phyloP scores from a whole-genome alignment of 306 rosid species.

The Mucuna pruriens region DNA sequence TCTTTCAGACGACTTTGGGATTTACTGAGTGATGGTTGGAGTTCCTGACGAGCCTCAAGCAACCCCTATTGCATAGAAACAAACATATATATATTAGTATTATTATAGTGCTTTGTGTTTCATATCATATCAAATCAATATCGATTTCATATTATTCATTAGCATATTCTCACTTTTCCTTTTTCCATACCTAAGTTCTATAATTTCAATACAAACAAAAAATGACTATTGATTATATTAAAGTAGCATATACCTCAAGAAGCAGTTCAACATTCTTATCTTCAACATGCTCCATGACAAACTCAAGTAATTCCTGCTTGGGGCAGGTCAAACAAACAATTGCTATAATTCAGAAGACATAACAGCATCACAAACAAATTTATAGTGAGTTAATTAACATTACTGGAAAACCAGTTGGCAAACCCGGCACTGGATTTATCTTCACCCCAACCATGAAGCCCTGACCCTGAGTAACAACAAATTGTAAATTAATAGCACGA shows the following conservation, averaged over 20 bases:
- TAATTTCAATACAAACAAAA: neutral
- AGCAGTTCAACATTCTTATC: slow-evolving; percentile 74
- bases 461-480: slow-evolving; percentile 75
- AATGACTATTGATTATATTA: slow-evolving; percentile 13
- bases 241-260: slow-evolving; percentile 72
- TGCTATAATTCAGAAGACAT: slow-evolving; percentile 33
- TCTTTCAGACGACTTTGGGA: slow-evolving; percentile 86
- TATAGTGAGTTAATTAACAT: slow-evolving; percentile 45
- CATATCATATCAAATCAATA: neutral
- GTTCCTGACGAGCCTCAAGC: slow-evolving; percentile 94
- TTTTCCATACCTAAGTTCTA: neutral
- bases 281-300: slow-evolving; percentile 80
- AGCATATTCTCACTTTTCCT: neutral
- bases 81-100: slow-evolving; percentile 25
- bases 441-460: slow-evolving; percentile 99
- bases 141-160: neutral
- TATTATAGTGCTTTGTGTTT: neutral
- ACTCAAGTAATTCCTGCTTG: slow-evolving; percentile 69
- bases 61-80: slow-evolving; percentile 60
- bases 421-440: slow-evolving; percentile 86
- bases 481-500: slow-evolving; percentile 28
- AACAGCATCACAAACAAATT: slow-evolving; percentile 33
- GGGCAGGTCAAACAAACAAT: slow-evolving; percentile 19
- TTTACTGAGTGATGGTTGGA: slow-evolving; percentile 69
- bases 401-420: slow-evolving; percentile 90